Evolutionary conservation across 495 filamentous ascomycete species (phyloP).

Genomic region (Geopyxis carbonaria): DNA sequence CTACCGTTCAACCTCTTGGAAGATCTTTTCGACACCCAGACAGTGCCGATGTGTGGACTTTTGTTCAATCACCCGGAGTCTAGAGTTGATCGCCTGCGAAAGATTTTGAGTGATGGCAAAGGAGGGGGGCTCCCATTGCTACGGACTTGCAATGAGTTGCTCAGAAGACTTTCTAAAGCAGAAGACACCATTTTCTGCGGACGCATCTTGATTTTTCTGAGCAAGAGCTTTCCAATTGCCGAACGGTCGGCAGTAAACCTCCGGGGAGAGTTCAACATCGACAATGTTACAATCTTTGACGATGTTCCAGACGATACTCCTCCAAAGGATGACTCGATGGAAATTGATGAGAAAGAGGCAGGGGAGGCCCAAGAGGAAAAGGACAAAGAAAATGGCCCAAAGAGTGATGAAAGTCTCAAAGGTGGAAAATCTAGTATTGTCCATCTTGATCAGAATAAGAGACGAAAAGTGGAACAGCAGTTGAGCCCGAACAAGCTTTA

Average conservation of each 20-base stretch:
- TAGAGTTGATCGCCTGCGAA: slow-evolving; percentile 66
- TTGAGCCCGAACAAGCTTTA: slow-evolving; percentile 62
- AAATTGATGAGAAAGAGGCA: slow-evolving; percentile 31
- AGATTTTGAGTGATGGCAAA: slow-evolving; percentile 30
- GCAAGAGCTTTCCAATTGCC: slow-evolving; percentile 87
- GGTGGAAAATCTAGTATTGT: slow-evolving; percentile 32
- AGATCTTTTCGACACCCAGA: slow-evolving; percentile 89
- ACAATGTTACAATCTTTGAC: slow-evolving; percentile 85
- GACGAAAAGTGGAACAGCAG: slow-evolving; percentile 6
- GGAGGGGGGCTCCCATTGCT: slow-evolving; percentile 78
- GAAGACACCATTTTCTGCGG: slow-evolving; percentile 97
- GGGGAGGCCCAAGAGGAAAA: slow-evolving; percentile 12
- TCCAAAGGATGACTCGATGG: slow-evolving; percentile 44
- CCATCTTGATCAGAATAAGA: slow-evolving; percentile 33
- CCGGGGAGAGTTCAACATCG: slow-evolving; percentile 84
- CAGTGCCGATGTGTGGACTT: slow-evolving; percentile 70
- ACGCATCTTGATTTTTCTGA: slow-evolving; percentile 90
- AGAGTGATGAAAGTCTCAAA: slow-evolving; percentile 27
- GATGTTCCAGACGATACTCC: slow-evolving; percentile 33
- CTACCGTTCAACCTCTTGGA: slow-evolving; percentile 81
- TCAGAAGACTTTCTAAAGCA: slow-evolving; percentile 75
- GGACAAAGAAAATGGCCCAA: slow-evolving; percentile 19
- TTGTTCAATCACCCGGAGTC: slow-evolving; percentile 93
- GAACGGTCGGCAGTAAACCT: slow-evolving; percentile 96
- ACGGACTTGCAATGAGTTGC: slow-evolving; percentile 83